Evolutionary conservation across 345 rosid genomes (phyloP), one percentile per base, ranked within the genome.

Genomic region (Citrus glauca): DNA sequence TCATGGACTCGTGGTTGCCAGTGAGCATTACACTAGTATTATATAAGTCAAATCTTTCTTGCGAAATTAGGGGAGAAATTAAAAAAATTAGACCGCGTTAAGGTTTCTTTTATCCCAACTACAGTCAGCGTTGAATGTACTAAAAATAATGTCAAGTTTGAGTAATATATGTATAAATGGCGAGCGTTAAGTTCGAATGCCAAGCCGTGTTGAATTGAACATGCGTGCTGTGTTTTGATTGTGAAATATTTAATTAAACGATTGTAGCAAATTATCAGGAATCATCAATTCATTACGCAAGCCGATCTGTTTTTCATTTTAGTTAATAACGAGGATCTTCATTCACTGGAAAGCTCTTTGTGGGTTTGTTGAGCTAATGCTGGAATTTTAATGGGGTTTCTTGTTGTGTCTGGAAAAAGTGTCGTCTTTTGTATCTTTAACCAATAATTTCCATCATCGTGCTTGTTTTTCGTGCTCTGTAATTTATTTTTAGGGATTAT

Each of bases 301-400:
- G 5, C 20, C 30, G 3, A 42, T 42, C 24, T 27, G 77, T 63
- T 62, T 7, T 7, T 33, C 6, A 7, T 42, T 63, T 35, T 59
- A 33, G 6, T 59, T 67, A 10, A 4, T n/a, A n/a, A n/a, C n/a
- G n/a, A n/a, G n/a, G n/a, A n/a, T n/a, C n/a, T n/a, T n/a, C n/a
- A n/a, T 10, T 30, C 66, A 42, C 22, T n/a, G 37, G 38, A 9
- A 71, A 71, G 45, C 24, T 22, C 28, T 56, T 69, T 37, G 28
- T 63, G 16, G 67, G 82, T 77, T 79, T 22, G 88, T 77, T 76
- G 77, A 81, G 79, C 84, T 76, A 78, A 83, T n/a, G 68, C 38
- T 48, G 77, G 72, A 82, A 67, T 35, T 66, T 66, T 63, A 2
- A 14, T 28, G 33, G 66, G 66, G 6, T 13, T 62, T 62, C 19